Conservation (phyloP, 768 basidiomycete species). For the Lactarius trivialis region DNA sequence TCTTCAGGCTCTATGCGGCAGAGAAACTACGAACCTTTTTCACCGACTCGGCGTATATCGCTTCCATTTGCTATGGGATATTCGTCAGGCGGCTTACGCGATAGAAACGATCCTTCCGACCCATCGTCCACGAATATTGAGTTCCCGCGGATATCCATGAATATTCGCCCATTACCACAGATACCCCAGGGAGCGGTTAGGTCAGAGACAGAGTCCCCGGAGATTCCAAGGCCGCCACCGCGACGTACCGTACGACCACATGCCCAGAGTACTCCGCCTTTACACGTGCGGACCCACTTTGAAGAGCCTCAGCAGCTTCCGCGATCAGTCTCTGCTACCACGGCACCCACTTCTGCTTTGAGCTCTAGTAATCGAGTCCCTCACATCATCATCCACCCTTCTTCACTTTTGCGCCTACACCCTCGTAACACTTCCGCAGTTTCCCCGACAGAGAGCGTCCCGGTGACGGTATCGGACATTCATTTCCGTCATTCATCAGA, state of each 20-base stretch:
- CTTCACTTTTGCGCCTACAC: conserved; percentile 22
- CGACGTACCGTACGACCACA: not conserved
- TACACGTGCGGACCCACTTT: conserved; percentile 17
- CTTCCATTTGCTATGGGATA: conserved; percentile 21
- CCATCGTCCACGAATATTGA: not conserved
- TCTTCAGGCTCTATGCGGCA: conserved; percentile 11
- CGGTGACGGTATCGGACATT: conserved; percentile 33
- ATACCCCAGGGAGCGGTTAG: conserved; percentile 9
- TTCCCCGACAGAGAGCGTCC: conserved; percentile 33
- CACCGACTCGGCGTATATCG: conserved; percentile 15
- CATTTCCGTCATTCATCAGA: conserved; percentile 33
- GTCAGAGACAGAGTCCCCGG: not conserved
- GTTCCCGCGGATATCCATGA: conserved; percentile 13
- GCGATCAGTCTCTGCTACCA: conserved; percentile 12
- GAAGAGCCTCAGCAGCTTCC: conserved; percentile 3
- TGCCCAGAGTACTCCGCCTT: conserved; percentile 3
- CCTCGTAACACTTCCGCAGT: conserved; percentile 10
- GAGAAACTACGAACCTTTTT: not conserved
- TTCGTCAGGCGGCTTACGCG: not conserved
- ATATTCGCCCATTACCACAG: conserved; percentile 12
- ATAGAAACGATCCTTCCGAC: not conserved
- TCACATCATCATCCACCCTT: conserved; percentile 20
- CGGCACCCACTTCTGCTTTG: conserved; percentile 4
- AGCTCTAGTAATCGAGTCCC: not conserved
- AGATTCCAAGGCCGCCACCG: not conserved